Evolutionary conservation across 768 basidiomycete species (phyloP), one percentile per base, ranked within the genome.

Genomic region (Fibroporia radiculosa): DNA sequence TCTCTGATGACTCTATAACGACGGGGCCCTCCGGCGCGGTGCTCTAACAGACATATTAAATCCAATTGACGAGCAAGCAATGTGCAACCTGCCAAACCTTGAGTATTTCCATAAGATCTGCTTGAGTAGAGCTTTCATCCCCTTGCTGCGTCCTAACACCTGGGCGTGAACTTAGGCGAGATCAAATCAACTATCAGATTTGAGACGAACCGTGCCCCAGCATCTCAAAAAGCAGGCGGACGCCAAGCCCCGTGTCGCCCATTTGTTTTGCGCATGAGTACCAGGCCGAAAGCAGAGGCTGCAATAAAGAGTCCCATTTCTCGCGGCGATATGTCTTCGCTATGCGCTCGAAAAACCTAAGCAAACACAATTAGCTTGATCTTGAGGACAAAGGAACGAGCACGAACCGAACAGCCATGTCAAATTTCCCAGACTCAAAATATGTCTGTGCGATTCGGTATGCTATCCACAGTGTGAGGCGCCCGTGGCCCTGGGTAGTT

Each of bases 291-390:
- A 93, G 69, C 10, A 96, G 75, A 6, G 88, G 79, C 38, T 72
- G 72, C 13, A 95, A 71, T 66, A 96, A 74, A 0, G 74, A 58
- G 7, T 70, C 67, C 93, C 93, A 98, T 40, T 74, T 70, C 61
- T 97, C 93, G 40, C 77, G 70, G n/a, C 85, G 78, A 58, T 96
- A 97, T 0, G 82, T 85, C 60, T 80, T 84, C 1, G 86, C 83
- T 48, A 97, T 95, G 12, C 93, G 80, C 58, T 95, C 93, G 61
- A 92, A 91, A 66, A 95, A 98, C 37, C 89, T 93, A 13, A 5
- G 29, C 20, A 19, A 16, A 26, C 7, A 20, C 22, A 23, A 11
- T 24, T 33, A 38, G 27, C 24, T 20, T 12, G 27, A 19, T n/a
- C n/a, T n/a, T 24, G 24, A 3, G 18, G 18, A 10, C 16, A 24